Base-by-base conservation (phyloP, 306 rosid species). In the Citrullus mucosospermus region DNA sequence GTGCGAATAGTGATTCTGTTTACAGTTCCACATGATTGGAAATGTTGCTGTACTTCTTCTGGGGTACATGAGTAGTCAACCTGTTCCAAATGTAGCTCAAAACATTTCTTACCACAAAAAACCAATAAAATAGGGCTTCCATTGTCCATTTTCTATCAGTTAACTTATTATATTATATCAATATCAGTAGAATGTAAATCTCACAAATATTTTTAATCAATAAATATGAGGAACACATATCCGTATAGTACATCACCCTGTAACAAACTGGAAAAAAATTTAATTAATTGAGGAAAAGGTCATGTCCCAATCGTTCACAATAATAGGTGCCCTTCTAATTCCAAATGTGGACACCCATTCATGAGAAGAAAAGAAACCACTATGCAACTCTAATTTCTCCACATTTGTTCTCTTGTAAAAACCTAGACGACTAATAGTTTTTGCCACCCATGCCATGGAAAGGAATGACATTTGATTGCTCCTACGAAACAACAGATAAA, bases 31-130 rank as follows among this genome's bases (percentile, higher is more conserved):
- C 97, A 89, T 8, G 92, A 83, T 79, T 91, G 92, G 84, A 90
- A 92, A 87, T 90, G 97, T 79, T 92, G 97, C 83, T 92, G 97
- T 83, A 92, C 95, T 80, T 92, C 97, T 85, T 92, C 97, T 18
- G 97, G 95, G 60, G 95, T 90, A 70, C 95, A 92, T 15, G 93
- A 72, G 81, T 92, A 92, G 71, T 90, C 95, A 55, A 92, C 95
- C 97, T 92, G 91, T 82, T 55, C 38, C 78, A 80, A 14, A 67
- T 71, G 71, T 67, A 75, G 17, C 51, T 72, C 15, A 25, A 28
- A 50, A 50, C 77, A 72, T 13, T 25, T 25, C 59, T 48, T 46
- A 28, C 59, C 25, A 50, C 3, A 9, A 48, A 30, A 30, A 48
- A 8, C 25, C 28, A 72, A 18, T 1, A 69, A 36, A 53, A 79